phyloP scores from a whole-genome alignment of 305 asterid genomes.

The Fraxinus sp. region DNA sequence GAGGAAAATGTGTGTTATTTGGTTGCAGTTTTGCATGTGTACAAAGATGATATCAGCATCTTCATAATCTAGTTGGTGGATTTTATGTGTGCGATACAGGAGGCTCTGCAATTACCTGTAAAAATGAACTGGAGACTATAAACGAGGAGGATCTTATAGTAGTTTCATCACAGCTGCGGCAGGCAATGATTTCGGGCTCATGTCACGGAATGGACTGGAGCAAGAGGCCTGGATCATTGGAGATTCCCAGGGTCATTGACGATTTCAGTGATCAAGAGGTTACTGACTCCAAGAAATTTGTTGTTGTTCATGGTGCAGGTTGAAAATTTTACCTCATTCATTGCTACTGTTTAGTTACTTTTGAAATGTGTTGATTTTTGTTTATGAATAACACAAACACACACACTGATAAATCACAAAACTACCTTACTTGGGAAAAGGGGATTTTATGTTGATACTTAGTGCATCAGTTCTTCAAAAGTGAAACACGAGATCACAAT shows the following conservation, averaged over 20 bases:
- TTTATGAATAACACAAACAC: not conserved
- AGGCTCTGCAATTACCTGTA: constrained; percentile 89
- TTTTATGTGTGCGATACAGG: constrained; percentile 43
- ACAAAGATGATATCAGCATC: not conserved
- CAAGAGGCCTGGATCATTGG: constrained; percentile 63
- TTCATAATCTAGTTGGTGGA: not conserved
- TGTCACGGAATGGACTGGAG: constrained; percentile 90
- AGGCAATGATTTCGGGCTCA: constrained; percentile 57
- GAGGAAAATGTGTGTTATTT: not conserved
- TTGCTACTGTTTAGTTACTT: not conserved
- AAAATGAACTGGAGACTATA: constrained; percentile 76
- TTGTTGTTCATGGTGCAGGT: constrained; percentile 98
- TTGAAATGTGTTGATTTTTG: not conserved
- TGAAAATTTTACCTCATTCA: constrained; percentile 25
- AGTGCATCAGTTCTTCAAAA: not conserved
- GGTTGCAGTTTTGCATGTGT: not conserved
- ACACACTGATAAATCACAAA: not conserved
- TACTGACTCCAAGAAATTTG: constrained; percentile 44
- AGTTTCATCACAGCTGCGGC: constrained; percentile 73
- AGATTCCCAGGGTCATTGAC: constrained; percentile 37
- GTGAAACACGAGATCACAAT: not conserved
- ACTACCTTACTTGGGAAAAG: not conserved
- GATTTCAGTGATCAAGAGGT: constrained; percentile 41
- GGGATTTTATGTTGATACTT: not conserved
- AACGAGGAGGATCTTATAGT: constrained; percentile 56